phyloP scores from a whole-genome alignment of 2,329 filamentous ascomycete species.

The Phialophora chinensis region DNA sequence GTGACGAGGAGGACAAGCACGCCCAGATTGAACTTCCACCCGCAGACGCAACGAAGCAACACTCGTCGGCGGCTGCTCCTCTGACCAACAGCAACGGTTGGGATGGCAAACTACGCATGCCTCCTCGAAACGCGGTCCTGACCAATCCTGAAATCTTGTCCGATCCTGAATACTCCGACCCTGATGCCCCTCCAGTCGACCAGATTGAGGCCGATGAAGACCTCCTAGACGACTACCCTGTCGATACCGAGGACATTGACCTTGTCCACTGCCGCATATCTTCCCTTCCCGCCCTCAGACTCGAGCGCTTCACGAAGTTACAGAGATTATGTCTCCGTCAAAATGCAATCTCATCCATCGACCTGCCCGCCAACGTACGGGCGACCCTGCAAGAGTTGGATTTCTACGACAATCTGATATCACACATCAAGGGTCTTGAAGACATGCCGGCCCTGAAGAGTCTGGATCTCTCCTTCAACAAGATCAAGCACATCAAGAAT shows the following conservation, averaged over 20 bases:
- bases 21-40: constrained; percentile 29
- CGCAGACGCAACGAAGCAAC: constrained; percentile 4
- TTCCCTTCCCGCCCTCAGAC: constrained; percentile 76
- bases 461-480: constrained; percentile 96
- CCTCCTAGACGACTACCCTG: constrained; percentile 61
- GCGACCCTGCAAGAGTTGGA: constrained; percentile 80
- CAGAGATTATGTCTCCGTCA: constrained; percentile 86
- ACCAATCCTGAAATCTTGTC: constrained; percentile 81
- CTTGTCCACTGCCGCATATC: constrained; percentile 84
- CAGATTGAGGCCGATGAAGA: constrained; percentile 81
- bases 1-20: constrained; percentile 21
- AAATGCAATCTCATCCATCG: constrained; percentile 82
- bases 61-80: constrained; percentile 21
- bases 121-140: constrained; percentile 69
- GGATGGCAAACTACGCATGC: constrained; percentile 53
- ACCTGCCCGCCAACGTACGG: constrained; percentile 71
- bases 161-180: constrained; percentile 84
- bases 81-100: constrained; percentile 50
- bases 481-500: constrained; percentile 97
- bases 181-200: constrained; percentile 70
- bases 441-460: constrained; percentile 74
- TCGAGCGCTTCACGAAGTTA: constrained; percentile 81
- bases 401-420: constrained; percentile 94
- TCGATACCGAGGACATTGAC: constrained; percentile 72
- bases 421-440: constrained; percentile 83